These are phyloP conservation scores for Gynostemma pentaphyllum DNA, from an alignment of 306 rosid genomes.

Conservation along the genomic window DNA sequence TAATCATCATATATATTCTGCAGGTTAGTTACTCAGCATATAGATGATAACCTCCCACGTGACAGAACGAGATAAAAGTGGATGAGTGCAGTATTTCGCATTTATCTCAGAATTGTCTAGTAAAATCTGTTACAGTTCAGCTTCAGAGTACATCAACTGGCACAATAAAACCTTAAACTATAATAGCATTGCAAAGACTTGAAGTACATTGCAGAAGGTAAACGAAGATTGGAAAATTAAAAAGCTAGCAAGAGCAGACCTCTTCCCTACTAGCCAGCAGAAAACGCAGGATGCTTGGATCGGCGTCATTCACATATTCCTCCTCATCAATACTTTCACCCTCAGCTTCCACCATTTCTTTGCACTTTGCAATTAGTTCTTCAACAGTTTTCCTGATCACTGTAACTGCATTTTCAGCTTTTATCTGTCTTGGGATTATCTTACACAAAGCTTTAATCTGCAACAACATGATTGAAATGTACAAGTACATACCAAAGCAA, in stretches of 20 bases:
- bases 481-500: not conserved
- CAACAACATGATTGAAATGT: conserved; percentile 13
- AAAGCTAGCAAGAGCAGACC: conserved; percentile 25
- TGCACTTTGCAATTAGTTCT: conserved; percentile 78
- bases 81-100: not conserved
- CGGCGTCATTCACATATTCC: conserved; percentile 69
- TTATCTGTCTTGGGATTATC: conserved; percentile 82
- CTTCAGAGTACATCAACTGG: not conserved
- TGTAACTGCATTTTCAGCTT: conserved; percentile 70
- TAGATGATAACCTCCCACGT: not conserved
- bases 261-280: conserved; percentile 92
- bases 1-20: not conserved
- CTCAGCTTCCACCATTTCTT: conserved; percentile 82
- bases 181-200: not conserved
- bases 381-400: conserved; percentile 69
- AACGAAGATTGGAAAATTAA: not conserved
- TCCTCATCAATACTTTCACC: conserved; percentile 77
- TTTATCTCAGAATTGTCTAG: not conserved
- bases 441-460: conserved; percentile 63
- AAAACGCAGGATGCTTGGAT: conserved; percentile 88
- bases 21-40: not conserved
- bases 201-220: not conserved
- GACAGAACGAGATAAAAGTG: not conserved
- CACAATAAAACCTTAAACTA: not conserved
- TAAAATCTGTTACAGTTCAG: not conserved